Percentiles rank a stretch among this genome's conserved stretches.
Evolutionary conservation across 495 filamentous ascomycete genomes (phyloP).

Genomic region (Xylaria venustula): DNA sequence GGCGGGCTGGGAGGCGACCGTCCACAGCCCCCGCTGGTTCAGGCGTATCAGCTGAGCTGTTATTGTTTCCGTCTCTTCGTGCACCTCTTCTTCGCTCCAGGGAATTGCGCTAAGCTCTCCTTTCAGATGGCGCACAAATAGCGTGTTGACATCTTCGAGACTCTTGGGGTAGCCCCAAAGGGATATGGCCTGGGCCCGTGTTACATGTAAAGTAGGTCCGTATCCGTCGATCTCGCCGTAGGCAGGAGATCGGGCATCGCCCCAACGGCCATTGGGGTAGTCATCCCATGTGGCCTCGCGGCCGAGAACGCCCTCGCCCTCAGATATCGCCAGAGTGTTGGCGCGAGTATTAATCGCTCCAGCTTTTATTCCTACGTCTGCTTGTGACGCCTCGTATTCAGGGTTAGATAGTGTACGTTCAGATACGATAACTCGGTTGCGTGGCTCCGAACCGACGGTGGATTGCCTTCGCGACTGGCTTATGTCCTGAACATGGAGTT

Average conservation of each 20-base stretch:
- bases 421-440: conserved; percentile 81
- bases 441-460: conserved; percentile 62
- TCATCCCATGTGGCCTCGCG: conserved; percentile 99
- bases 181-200: conserved; percentile 68
- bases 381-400: conserved; percentile 64
- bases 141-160: conserved; percentile 63
- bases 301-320: conserved; percentile 86
- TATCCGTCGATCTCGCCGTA: conserved; percentile 97
- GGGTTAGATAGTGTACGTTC: conserved; percentile 49
- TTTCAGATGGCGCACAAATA: conserved; percentile 78
- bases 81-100: conserved; percentile 90
- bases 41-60: conserved; percentile 67
- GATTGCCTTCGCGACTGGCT: conserved; percentile 37
- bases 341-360: conserved; percentile 63
- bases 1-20: conserved; percentile 92
- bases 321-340: conserved; percentile 86
- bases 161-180: conserved; percentile 80
- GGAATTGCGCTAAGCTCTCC: conserved; percentile 77
- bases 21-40: conserved; percentile 90
- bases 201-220: conserved; percentile 85
- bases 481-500: conserved; percentile 18
- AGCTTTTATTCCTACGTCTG: conserved; percentile 61
- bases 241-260: conserved; percentile 83
- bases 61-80: conserved; percentile 80
- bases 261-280: conserved; percentile 96